Evolutionary conservation across 2,329 filamentous ascomycete genomes (phyloP), one percentile per base, ranked within the genome.

Genomic region (Meredithiella fracta): DNA sequence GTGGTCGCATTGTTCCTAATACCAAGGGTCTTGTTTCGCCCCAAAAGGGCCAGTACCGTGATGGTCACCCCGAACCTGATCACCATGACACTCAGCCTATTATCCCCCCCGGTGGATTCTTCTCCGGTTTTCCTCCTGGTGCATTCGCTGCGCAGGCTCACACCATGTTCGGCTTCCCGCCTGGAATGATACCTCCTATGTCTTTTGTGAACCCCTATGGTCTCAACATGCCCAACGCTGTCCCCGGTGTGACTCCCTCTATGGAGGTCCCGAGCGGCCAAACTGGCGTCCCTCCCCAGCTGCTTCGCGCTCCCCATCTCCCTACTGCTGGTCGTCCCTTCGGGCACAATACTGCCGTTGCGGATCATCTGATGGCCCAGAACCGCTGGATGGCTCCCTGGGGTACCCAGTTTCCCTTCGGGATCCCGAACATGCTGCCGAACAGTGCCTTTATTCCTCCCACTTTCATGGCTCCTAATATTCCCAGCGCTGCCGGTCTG

Each of bases 1-100:
- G 80, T 58, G 80, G 80, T 44, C 73, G 79, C 38, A 83, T 84
- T 61, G 80, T 84, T 1, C 80, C 79, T 51, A 83, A 83, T 62
- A 81, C 73, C 34, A 73, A 79, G 47, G 72, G 69, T 11, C 69
- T 73, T 1, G 68, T 69, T 3, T 80, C 78, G 7, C 76, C 76
- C 2, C 63, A 70, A 4, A 80, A 79, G 64, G 34, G 38, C 15
- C 34, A 47, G 14, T 53, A 47, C 25, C 54, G 51, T 25, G 57
- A 59, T 34, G 47, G 49, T 17, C 55, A 56, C 15, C 31, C 51
- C 44, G 57, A 56, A 3, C 11, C 14, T n/a, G n/a, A 1, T 3
- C 22, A 6, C 23, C 37, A 25, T 1, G 23, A 37, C 8, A 26
- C 57, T 7, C 60, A 57, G 31, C 38, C 38, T 17, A 26, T 42